Evolutionary conservation across 2,329 filamentous ascomycete species (phyloP).

Genomic region (Emmonsiellopsis sp.): DNA sequence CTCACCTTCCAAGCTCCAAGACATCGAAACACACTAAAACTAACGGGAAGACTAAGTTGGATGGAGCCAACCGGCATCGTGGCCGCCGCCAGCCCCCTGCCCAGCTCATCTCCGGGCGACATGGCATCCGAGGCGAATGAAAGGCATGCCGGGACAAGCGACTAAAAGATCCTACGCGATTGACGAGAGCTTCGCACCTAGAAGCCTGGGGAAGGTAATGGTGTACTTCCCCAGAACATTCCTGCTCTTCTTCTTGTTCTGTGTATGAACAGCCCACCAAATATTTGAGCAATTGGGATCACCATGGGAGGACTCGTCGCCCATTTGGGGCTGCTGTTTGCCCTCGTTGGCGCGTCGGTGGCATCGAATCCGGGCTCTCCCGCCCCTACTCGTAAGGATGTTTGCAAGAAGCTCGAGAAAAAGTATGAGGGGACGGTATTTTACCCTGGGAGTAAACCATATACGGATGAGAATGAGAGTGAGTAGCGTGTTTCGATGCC

Average conservation of each 20-base stretch:
- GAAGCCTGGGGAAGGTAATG: background rate
- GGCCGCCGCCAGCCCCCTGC: background rate
- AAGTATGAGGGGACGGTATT: background rate
- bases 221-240: background rate
- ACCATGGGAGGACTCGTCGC: background rate
- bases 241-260: background rate
- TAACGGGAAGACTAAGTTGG: background rate
- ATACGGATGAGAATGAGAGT: background rate
- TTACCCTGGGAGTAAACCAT: background rate
- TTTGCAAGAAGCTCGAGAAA: background rate
- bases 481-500: background rate
- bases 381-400: background rate
- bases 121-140: background rate
- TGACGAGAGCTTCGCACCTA: background rate
- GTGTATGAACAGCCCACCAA: background rate
- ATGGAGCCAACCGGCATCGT: background rate
- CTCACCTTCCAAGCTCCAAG: background rate
- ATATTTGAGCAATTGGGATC: background rate
- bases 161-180: background rate
- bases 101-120: background rate
- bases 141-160: background rate
- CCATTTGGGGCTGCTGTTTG: background rate
- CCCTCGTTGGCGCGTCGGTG: background rate
- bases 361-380: background rate
- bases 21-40: background rate